These are phyloP conservation scores for Canavalia ensiformis DNA, from an alignment of 306 rosid genomes.

Conservation along the genomic window DNA sequence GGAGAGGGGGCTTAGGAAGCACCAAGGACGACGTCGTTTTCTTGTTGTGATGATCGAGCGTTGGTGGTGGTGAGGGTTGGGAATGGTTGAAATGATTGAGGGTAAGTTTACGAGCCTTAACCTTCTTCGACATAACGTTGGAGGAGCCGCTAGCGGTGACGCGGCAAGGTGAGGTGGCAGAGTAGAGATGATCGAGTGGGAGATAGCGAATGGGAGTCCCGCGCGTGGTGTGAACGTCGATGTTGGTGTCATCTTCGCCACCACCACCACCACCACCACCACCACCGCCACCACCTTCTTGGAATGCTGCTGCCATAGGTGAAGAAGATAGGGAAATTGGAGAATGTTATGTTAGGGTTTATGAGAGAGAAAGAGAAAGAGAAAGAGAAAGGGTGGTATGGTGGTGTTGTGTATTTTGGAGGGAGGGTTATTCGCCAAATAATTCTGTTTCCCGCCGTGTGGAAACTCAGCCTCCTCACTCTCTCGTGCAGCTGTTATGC, in stretches of 20 bases:
- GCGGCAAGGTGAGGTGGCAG: constrained; percentile 86
- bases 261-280: not conserved
- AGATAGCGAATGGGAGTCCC: constrained; percentile 84
- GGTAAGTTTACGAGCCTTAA: constrained; percentile 79
- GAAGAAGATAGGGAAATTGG: not conserved
- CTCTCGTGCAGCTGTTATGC: not conserved
- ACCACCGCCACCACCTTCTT: not conserved
- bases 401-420: not conserved
- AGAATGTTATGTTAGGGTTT: constrained; percentile 43
- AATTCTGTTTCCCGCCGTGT: constrained; percentile 32
- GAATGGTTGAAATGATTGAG: constrained; percentile 32
- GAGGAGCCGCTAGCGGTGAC: constrained; percentile 80
- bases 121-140: constrained; percentile 95
- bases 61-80: constrained; percentile 30
- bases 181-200: constrained; percentile 90
- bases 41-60: constrained; percentile 1
- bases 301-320: constrained; percentile 61
- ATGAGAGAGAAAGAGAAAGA: not conserved
- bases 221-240: constrained; percentile 64
- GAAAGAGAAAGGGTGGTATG: not conserved
- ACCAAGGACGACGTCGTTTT: constrained; percentile 5
- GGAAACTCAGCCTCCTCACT: too few species aligned
- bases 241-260: constrained; percentile 63
- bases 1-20: constrained; percentile 56
- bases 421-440: constrained; percentile 32